These are phyloP conservation scores for Erodium trifolium DNA, from an alignment of 441 rosid genomes.

Conservation along the genomic window DNA sequence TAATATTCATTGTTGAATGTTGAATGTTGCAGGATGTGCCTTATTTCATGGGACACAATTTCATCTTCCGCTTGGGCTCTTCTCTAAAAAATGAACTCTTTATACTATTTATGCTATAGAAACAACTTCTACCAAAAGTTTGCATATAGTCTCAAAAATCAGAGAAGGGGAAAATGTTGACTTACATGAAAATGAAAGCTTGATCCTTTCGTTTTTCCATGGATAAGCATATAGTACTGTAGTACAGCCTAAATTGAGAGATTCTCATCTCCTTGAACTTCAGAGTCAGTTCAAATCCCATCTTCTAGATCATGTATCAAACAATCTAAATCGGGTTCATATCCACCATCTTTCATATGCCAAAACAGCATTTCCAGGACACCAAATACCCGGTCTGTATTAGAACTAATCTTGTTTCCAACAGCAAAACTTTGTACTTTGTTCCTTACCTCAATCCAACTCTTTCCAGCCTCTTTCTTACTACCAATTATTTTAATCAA, in stretches of 20 bases:
- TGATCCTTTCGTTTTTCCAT: not conserved
- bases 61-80: not conserved
- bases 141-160: not conserved
- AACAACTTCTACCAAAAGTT: not conserved
- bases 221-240: not conserved
- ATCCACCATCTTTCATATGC: constrained; percentile 40
- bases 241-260: not conserved
- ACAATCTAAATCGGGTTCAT: constrained; percentile 34
- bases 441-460: constrained; percentile 68
- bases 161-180: not conserved
- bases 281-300: constrained; percentile 20
- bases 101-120: not conserved
- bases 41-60: not conserved
- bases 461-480: constrained; percentile 76
- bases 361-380: constrained; percentile 38
- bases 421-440: constrained; percentile 52
- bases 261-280: not conserved
- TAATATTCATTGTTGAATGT: not conserved
- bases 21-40: not conserved
- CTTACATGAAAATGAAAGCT: not conserved
- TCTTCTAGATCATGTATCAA: constrained; percentile 37
- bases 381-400: constrained; percentile 32
- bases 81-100: not conserved
- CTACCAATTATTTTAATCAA: constrained; percentile 45
- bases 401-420: constrained; percentile 38